Percentiles rank a stretch among this genome's conserved stretches.
Conservation (phyloP, 2,329 filamentous ascomycete species). For the Talaromyces sp. region DNA sequence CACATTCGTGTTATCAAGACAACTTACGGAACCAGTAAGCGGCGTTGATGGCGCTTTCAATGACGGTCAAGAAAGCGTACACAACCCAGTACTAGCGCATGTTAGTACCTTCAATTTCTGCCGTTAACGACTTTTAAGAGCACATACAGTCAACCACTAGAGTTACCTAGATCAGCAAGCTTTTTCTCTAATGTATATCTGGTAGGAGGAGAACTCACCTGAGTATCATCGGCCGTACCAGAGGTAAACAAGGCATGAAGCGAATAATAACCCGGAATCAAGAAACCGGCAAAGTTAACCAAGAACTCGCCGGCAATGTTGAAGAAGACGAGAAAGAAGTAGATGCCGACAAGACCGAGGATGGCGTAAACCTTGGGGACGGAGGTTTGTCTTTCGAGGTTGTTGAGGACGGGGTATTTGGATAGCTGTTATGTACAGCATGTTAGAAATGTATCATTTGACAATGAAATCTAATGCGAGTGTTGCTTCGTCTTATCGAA, state of each 20-base stretch:
- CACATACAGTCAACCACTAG: slow-evolving; percentile 60
- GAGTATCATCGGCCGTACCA: slow-evolving; percentile 61
- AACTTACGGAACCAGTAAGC: slow-evolving; percentile 65
- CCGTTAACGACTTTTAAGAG: not conserved
- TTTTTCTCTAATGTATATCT: not conserved
- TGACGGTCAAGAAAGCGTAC: slow-evolving; percentile 61
- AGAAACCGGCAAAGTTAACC: slow-evolving; percentile 63
- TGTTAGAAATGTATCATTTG: not conserved
- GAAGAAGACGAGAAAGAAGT: slow-evolving; percentile 70
- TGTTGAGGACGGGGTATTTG: slow-evolving; percentile 64
- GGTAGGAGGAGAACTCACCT: slow-evolving; percentile 43
- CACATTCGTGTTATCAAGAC: not conserved
- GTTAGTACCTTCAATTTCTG: not conserved
- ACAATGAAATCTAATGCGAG: not conserved
- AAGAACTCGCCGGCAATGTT: slow-evolving; percentile 67
- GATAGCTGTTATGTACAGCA: slow-evolving; percentile 50
- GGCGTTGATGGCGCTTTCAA: slow-evolving; percentile 63
- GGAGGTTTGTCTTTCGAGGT: slow-evolving; percentile 65
- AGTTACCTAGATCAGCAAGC: slow-evolving; percentile 20
- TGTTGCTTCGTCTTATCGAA: not conserved
- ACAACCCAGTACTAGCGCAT: slow-evolving; percentile 61
- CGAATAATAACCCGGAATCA: slow-evolving; percentile 64
- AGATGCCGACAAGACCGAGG: slow-evolving; percentile 61
- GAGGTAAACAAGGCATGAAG: slow-evolving; percentile 60
- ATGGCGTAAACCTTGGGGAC: slow-evolving; percentile 66